Evolutionary conservation across 2,329 filamentous ascomycete genomes (phyloP).

Genomic region (Alternaria consortialis): DNA sequence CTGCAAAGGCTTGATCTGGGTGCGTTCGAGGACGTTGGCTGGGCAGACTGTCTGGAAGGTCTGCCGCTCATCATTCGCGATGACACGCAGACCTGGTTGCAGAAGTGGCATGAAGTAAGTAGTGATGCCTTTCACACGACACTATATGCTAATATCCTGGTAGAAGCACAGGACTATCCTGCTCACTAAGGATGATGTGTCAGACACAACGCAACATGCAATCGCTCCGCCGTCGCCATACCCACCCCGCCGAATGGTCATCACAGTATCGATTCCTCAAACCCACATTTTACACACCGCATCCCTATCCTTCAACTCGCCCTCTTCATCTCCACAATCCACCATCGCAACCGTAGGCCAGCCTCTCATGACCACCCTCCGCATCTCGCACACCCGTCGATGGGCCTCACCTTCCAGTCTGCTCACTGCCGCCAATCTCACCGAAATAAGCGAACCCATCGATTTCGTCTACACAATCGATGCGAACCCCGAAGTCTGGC

Average conservation of each 20-base stretch:
- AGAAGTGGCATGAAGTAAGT: conserved; percentile 65
- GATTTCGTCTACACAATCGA: conserved; percentile 87
- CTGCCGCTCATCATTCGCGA: conserved; percentile 57
- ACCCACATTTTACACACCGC: conserved; percentile 85
- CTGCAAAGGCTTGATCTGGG: conserved; percentile 62
- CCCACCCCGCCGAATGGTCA: conserved; percentile 73
- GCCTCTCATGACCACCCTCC: conserved; percentile 69
- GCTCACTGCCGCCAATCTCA: conserved; percentile 38
- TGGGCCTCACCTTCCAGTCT: conserved; percentile 55
- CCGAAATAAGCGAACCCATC: conserved; percentile 58
- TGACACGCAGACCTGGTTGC: conserved; percentile 61
- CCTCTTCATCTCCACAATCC: conserved; percentile 35
- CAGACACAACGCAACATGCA: conserved; percentile 11
- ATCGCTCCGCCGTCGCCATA: conserved; percentile 41
- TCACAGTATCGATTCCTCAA: conserved; percentile 88
- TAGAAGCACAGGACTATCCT: conserved; percentile 39
- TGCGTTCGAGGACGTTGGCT: conserved; percentile 62
- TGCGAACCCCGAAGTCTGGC: conserved; percentile 78
- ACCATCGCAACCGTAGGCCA: conserved; percentile 68
- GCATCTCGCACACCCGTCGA: conserved; percentile 63
- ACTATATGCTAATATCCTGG: conserved; percentile 22
- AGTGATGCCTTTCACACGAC: too few species aligned
- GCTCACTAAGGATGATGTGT: conserved; percentile 23
- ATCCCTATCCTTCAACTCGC: conserved; percentile 65
- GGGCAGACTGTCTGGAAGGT: conserved; percentile 62